Conservation (phyloP, 805 yeast genomes). For the Citeromyces matritensis region DNA sequence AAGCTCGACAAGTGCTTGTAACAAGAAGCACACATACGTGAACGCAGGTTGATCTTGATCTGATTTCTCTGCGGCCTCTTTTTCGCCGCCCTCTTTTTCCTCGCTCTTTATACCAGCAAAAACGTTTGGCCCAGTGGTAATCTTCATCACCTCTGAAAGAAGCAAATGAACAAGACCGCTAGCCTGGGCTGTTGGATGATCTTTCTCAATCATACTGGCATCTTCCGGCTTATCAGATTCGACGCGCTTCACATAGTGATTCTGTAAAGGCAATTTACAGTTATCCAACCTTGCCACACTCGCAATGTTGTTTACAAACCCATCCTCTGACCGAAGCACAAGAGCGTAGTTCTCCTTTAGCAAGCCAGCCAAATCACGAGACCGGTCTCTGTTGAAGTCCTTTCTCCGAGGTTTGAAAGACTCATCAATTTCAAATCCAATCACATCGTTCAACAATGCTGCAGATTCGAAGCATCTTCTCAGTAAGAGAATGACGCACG, state of each 20-base stretch:
- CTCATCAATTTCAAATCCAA: constrained; percentile 33
- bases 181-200: too few species aligned
- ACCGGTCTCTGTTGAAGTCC: constrained; percentile 6
- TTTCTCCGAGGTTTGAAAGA: constrained; percentile 19
- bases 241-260: not conserved
- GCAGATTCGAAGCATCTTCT: constrained; percentile 60
- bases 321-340: constrained; percentile 18
- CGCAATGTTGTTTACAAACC: constrained; percentile 10
- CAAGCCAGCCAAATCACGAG: constrained; percentile 28
- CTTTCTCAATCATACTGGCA: not conserved
- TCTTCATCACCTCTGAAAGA: constrained; percentile 48
- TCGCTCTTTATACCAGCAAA: not conserved
- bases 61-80: constrained; percentile 15
- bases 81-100: not conserved
- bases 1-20: constrained; percentile 56
- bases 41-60: constrained; percentile 5
- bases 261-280: constrained; percentile 2
- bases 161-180: constrained; percentile 47
- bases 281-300: constrained; percentile 7
- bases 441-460: constrained; percentile 28
- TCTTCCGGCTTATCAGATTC: constrained; percentile 4
- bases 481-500: constrained; percentile 32
- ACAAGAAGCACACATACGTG: constrained; percentile 44
- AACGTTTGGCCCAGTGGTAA: constrained; percentile 7
- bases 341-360: constrained; percentile 35